Percentiles rank a stretch among this genome's conserved stretches.
Conservation (phyloP, 148 eudicot species). For the Rhododendron ovatum region DNA sequence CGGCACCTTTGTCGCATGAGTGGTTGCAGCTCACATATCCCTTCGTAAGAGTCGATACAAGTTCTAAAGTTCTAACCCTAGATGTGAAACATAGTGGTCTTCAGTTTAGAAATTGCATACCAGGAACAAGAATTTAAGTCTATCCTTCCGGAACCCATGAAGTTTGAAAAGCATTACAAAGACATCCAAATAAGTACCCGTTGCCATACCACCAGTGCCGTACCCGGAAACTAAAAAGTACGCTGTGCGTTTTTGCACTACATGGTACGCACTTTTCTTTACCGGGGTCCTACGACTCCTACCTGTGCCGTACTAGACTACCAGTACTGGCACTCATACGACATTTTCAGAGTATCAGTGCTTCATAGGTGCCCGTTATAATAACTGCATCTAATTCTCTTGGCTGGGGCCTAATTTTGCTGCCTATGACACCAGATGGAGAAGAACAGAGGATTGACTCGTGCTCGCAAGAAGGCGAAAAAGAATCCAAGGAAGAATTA, state of each 20-base stretch:
- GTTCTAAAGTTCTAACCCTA: not conserved
- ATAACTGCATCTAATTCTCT: not conserved
- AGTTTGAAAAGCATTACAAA: not conserved
- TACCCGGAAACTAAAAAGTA: not conserved
- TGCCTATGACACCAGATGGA: slow-evolving; percentile 46
- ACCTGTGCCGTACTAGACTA: not conserved
- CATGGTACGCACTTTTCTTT: not conserved
- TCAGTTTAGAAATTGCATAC: not conserved
- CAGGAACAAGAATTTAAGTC: not conserved
- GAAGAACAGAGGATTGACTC: slow-evolving; percentile 82
- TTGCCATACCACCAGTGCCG: not conserved
- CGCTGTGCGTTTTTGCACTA: not conserved
- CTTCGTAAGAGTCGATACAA: not conserved
- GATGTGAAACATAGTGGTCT: not conserved
- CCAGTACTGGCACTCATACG: not conserved
- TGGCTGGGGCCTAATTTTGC: not conserved
- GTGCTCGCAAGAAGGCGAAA: slow-evolving; percentile 47
- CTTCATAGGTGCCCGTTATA: not conserved
- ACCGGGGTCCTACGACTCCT: not conserved
- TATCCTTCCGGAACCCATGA: not conserved
- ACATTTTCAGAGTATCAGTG: not conserved
- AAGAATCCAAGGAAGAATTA: slow-evolving; percentile 84
- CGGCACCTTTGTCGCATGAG: not conserved
- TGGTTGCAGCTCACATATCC: not conserved
- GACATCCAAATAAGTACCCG: not conserved